Base-by-base conservation (phyloP, 345 rosid genomes). In the Laguncularia racemosa region DNA sequence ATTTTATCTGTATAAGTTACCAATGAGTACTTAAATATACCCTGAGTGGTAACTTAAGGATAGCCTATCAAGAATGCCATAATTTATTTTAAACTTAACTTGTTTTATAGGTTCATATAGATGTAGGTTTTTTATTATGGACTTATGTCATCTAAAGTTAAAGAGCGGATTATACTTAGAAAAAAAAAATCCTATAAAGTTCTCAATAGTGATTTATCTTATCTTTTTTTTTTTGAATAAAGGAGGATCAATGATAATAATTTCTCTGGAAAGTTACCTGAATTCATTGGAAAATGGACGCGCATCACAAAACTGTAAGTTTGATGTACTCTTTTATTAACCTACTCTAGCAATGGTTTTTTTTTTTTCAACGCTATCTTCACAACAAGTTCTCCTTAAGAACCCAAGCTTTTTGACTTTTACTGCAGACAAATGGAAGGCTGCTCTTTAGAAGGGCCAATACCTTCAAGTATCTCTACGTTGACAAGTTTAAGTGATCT, bases 231-330 rank as follows among this genome's bases (percentile, higher is more conserved):
- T 19, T 23, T 58, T 48, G 38, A 44, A 49, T 12, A 68, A 47
- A 91, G 96, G 85, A 82, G 96, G 80, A 68, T 88, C 69, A 85
- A 71, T 67, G 98, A 81, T 67, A 88, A 75, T 54, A 77, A 76
- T 62, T 82, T 91, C 66, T 66, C 81, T 18, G 96, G 97, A 21
- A 61, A 61, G 73, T 67, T 91, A 68, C 97, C 96, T 44, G 73
- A 55, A 55, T 82, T 82, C 59, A 81, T 88, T 62, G 47, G 81
- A 40, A 79, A 82, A 10, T 88, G 86, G 95, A 82, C 71, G 58
- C 52, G 65, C 44, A 69, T 91, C 45, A 52, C 69, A 64, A 91
- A 82, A 79, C 74, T 88, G 95, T 91, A 74, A 80, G 89, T 52
- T 65, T 55, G 21, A 57, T 40, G 40, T 44, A 26, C 17, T 12